phyloP scores from a whole-genome alignment of 345 rosid species.

The Erodium maritimum region DNA sequence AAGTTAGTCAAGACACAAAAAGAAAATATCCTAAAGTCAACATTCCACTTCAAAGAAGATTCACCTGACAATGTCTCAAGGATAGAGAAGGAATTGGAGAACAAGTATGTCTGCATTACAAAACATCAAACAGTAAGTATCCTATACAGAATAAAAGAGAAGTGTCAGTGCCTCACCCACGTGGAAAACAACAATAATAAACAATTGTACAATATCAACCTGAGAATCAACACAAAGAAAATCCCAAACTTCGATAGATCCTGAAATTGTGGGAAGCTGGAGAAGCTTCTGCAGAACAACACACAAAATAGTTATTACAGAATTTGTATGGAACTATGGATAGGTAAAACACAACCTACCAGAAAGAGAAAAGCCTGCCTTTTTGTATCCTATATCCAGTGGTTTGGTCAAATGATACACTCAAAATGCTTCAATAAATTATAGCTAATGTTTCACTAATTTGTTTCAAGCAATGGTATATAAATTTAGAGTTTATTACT shows the following conservation, averaged over 20 bases:
- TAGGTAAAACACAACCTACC: neutral
- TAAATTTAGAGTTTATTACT: neutral
- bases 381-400: neutral
- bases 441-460: neutral
- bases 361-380: neutral
- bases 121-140: constrained; percentile 9
- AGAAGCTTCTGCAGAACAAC: constrained; percentile 58
- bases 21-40: constrained; percentile 4
- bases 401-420: neutral
- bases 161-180: neutral
- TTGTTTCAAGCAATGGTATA: neutral
- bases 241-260: constrained; percentile 98
- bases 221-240: constrained; percentile 95
- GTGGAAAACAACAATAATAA: neutral
- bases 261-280: constrained; percentile 84
- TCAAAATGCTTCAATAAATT: neutral
- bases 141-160: constrained; percentile 1
- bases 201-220: constrained; percentile 32
- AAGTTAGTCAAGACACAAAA: constrained; percentile 2
- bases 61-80: constrained; percentile 83
- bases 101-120: constrained; percentile 75
- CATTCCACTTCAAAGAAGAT: constrained; percentile 13
- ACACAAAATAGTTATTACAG: constrained; percentile 8
- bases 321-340: constrained; percentile 2
- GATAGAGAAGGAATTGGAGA: constrained; percentile 90